Conservation (phyloP, 192 early-diverging fungal genomes). For the Gorgonomyces haynaldii region DNA sequence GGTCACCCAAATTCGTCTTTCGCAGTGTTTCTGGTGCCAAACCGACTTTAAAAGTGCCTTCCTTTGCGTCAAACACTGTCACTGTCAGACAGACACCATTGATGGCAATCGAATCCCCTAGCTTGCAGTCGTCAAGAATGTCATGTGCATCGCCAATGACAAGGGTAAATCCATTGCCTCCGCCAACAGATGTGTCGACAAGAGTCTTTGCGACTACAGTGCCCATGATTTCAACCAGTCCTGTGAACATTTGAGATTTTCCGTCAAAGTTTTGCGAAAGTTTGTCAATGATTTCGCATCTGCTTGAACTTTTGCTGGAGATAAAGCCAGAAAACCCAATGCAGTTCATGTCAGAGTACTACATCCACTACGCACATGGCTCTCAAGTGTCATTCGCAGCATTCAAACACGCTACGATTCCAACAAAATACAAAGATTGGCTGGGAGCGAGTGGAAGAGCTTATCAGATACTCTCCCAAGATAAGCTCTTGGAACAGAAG, state of each 20-base stretch:
- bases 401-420: no score
- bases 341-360: no score
- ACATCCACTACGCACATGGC: no score
- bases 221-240: constrained; percentile 91
- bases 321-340: background rate
- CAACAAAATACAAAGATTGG: background rate
- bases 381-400: no score
- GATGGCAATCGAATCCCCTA: constrained; percentile 90
- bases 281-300: background rate
- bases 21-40: constrained; percentile 86
- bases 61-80: constrained; percentile 70
- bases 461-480: no score
- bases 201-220: constrained; percentile 51
- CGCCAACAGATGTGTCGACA: constrained; percentile 61
- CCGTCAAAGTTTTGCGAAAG: background rate
- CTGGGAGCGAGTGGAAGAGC: background rate
- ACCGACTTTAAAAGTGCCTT: constrained; percentile 72
- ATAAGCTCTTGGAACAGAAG: no score
- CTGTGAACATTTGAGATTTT: constrained; percentile 75
- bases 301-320: background rate
- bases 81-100: constrained; percentile 96
- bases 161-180: constrained; percentile 80
- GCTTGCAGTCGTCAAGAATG: constrained; percentile 71
- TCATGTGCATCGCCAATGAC: constrained; percentile 55
- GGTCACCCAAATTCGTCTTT: constrained; percentile 81